phyloP scores from a whole-genome alignment of 257 asterid genomes.

The Solanum etuberosum region DNA sequence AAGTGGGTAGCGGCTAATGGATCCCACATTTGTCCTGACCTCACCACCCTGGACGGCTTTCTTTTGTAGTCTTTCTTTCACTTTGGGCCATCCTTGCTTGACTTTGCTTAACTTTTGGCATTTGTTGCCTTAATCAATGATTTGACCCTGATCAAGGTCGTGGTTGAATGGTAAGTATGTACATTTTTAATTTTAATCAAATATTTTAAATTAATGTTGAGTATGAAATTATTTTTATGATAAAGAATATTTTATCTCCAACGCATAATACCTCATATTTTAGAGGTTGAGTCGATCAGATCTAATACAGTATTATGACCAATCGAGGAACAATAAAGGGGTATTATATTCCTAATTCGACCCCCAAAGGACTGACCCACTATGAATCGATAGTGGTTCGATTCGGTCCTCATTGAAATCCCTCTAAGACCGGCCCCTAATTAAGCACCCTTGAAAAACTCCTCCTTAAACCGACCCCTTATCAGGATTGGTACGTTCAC shows the following conservation, averaged over 20 bases:
- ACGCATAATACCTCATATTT: too few species aligned
- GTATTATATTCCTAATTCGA: neutral
- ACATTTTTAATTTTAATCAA: neutral
- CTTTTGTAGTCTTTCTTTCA: neutral
- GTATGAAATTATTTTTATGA: too few species aligned
- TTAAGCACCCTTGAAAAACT: too few species aligned
- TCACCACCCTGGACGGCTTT: conserved; percentile 8
- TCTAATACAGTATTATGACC: too few species aligned
- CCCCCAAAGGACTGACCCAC: neutral
- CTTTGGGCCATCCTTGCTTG: conserved; percentile 1
- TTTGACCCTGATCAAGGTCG: neutral
- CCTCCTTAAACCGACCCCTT: too few species aligned
- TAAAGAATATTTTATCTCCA: too few species aligned
- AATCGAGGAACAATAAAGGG: neutral
- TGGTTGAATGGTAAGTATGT: neutral
- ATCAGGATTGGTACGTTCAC: neutral
- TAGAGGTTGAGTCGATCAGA: neutral
- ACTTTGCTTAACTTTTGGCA: neutral
- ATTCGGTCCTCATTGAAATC: neutral
- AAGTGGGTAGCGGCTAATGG: neutral
- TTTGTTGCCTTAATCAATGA: neutral
- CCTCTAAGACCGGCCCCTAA: neutral
- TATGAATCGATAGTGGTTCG: too few species aligned
- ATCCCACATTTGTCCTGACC: conserved; percentile 1
- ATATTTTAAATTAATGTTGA: neutral